Evolutionary conservation across 306 rosid genomes (phyloP).

Genomic region (Quercus agrifolia): DNA sequence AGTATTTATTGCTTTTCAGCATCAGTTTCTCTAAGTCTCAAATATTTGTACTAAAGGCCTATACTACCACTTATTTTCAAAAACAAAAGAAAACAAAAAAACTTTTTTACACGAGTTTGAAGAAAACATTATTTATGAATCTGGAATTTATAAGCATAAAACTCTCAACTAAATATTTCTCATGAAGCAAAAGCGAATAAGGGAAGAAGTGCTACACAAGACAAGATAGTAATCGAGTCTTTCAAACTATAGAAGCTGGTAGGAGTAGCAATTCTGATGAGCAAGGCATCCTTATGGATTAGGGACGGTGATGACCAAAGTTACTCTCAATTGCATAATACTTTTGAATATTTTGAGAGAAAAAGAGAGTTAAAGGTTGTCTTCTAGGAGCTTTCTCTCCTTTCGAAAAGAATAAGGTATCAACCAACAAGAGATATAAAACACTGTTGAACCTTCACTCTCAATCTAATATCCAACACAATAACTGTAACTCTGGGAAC

Average conservation of each 20-base stretch:
- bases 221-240: not conserved
- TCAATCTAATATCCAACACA: not conserved
- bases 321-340: not conserved
- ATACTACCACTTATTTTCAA: not conserved
- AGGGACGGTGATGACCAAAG: not conserved
- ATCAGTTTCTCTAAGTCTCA: not conserved
- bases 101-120: too few species aligned
- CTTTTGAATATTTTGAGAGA: not conserved
- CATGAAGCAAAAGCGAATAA: not conserved
- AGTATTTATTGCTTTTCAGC: not conserved
- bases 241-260: not conserved
- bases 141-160: too few species aligned
- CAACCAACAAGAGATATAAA: too few species aligned
- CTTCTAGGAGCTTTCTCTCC: not conserved
- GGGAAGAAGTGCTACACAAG: not conserved
- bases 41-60: not conserved
- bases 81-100: too few species aligned
- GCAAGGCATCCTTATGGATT: not conserved
- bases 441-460: too few species aligned
- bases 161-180: not conserved
- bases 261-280: not conserved
- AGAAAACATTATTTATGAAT: too few species aligned
- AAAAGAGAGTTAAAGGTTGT: not conserved
- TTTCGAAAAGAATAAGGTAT: too few species aligned
- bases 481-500: not conserved